Evolutionary conservation across 176 grass and related monocot genomes (phyloP).

Genomic region (Oryza officinalis): DNA sequence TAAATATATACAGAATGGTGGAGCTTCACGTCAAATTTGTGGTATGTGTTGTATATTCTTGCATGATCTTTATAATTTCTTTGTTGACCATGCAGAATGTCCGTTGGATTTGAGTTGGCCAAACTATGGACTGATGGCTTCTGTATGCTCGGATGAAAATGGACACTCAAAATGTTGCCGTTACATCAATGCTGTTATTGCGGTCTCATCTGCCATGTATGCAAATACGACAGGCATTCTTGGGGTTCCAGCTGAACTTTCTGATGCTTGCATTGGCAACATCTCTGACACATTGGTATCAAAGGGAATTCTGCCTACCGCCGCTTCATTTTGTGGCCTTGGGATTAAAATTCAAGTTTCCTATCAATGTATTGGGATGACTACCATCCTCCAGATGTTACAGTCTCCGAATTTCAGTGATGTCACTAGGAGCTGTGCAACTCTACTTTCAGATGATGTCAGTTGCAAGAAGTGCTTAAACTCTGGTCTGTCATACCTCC

Average conservation of each 20-base stretch:
- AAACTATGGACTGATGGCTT: conserved; percentile 66
- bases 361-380: conserved; percentile 84
- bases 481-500: conserved; percentile 86
- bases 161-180: conserved; percentile 79
- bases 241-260: conserved; percentile 64
- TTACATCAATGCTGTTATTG: conserved; percentile 80
- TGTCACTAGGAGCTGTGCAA: conserved; percentile 64
- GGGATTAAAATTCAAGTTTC: conserved; percentile 80
- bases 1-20: not conserved
- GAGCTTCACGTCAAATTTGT: not conserved
- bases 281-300: conserved; percentile 68
- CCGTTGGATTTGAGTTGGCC: conserved; percentile 89
- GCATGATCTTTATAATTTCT: not conserved
- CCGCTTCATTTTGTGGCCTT: conserved; percentile 72
- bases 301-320: conserved; percentile 55
- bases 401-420: conserved; percentile 85
- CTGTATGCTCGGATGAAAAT: conserved; percentile 71
- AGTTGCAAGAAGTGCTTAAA: conserved; percentile 94
- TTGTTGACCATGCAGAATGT: conserved; percentile 60
- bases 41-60: not conserved
- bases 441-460: conserved; percentile 45
- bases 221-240: conserved; percentile 69
- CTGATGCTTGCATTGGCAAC: conserved; percentile 57
- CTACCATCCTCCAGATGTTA: conserved; percentile 68
- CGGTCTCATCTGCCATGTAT: conserved; percentile 80